Evolutionary conservation across 2,329 filamentous ascomycete species (phyloP).

Genomic region (Sporothrix globosa): DNA sequence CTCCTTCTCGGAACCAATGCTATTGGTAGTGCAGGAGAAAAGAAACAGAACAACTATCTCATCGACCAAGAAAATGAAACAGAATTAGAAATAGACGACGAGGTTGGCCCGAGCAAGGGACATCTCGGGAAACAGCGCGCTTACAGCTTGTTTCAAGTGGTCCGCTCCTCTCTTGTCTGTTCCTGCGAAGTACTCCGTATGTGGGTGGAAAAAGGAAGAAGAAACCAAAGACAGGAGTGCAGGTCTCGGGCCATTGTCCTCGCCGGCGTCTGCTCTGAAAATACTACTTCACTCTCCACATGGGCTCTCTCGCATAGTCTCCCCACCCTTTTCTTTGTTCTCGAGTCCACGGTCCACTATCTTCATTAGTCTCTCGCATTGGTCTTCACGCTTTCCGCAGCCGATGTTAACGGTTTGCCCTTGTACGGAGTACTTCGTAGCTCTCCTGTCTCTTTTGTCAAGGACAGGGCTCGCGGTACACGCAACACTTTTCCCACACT

Average conservation of each 20-base stretch:
- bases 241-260: neutral
- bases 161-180: neutral
- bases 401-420: too few species aligned
- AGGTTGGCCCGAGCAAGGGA: slow-evolving; percentile 9
- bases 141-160: slow-evolving; percentile 34
- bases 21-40: neutral
- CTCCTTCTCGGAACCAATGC: neutral
- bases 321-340: slow-evolving; percentile 15
- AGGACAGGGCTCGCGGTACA: too few species aligned
- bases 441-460: too few species aligned
- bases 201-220: neutral
- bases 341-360: neutral
- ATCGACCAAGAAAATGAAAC: neutral
- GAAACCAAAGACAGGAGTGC: neutral
- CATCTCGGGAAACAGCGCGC: slow-evolving; percentile 33
- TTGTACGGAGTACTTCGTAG: too few species aligned
- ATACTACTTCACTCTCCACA: slow-evolving; percentile 4
- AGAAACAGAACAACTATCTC: neutral
- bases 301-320: neutral
- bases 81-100: slow-evolving; percentile 7
- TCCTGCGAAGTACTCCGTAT: neutral
- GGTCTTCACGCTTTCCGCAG: too few species aligned
- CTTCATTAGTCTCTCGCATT: slow-evolving; percentile 3
- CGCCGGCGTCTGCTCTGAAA: neutral
- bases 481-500: neutral